phyloP scores from a whole-genome alignment of 371 early-diverging fungal species.

The Mucor racemosus region DNA sequence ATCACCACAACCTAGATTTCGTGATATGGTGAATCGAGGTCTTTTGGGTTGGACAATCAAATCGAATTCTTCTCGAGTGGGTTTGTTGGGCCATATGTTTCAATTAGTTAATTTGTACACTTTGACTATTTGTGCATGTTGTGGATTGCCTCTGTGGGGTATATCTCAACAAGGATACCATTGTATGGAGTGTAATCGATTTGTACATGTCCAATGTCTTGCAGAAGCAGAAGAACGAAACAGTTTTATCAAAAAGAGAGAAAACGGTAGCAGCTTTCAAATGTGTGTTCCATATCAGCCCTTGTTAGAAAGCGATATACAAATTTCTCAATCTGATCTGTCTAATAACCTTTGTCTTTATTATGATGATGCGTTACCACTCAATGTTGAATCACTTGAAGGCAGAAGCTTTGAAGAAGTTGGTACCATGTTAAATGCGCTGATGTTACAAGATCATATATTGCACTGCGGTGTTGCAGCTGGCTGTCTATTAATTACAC shows the following conservation, averaged over 20 bases:
- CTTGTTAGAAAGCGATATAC: slow-evolving; percentile 37
- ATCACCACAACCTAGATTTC: slow-evolving; percentile 30
- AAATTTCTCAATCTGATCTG: slow-evolving; percentile 26
- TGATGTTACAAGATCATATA: slow-evolving; percentile 48
- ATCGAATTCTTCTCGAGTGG: slow-evolving; percentile 22
- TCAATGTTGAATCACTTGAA: slow-evolving; percentile 20
- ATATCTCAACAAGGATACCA: slow-evolving; percentile 59
- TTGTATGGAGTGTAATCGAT: slow-evolving; percentile 54
- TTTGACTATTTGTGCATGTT: slow-evolving; percentile 54
- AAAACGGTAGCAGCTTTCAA: slow-evolving; percentile 20
- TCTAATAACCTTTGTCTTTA: slow-evolving; percentile 20
- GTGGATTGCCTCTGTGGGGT: slow-evolving; percentile 63
- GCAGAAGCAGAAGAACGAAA: slow-evolving; percentile 20
- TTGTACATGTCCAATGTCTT: slow-evolving; percentile 57
- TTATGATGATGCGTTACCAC: slow-evolving; percentile 37
- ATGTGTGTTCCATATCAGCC: slow-evolving; percentile 35
- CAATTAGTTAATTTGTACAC: slow-evolving; percentile 62
- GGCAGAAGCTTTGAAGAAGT: slow-evolving; percentile 47
- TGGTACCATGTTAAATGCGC: slow-evolving; percentile 32
- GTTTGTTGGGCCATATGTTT: slow-evolving; percentile 50
- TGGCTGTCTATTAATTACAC: slow-evolving; percentile 41
- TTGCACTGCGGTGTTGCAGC: slow-evolving; percentile 48
- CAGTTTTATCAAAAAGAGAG: background rate
- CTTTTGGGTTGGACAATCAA: slow-evolving; percentile 19
- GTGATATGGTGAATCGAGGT: slow-evolving; percentile 19